Conservation (phyloP, 192 early-diverging fungal genomes). For the Rhizophagus sp. region DNA sequence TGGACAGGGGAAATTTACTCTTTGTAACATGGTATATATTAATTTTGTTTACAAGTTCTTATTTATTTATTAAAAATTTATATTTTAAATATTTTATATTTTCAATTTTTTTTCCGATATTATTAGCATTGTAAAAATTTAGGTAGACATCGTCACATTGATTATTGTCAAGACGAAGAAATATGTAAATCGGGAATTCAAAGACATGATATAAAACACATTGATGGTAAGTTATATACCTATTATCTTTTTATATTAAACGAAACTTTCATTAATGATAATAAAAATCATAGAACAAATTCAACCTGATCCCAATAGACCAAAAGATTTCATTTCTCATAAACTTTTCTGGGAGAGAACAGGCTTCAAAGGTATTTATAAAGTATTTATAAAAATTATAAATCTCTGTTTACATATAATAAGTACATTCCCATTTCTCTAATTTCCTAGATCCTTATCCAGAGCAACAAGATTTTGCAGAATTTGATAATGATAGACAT, state of each 20-base stretch:
- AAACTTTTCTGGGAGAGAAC: conserved; percentile 27
- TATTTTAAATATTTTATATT: too few species aligned
- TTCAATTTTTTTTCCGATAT: too few species aligned
- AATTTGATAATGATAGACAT: too few species aligned
- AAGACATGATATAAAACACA: conserved; percentile 9
- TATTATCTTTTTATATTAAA: too few species aligned
- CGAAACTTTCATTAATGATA: neutral
- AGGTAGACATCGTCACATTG: conserved; percentile 28
- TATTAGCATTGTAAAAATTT: conserved; percentile 12
- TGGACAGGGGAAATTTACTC: conserved; percentile 15
- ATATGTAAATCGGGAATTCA: neutral
- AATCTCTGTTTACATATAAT: too few species aligned
- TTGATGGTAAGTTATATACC: neutral
- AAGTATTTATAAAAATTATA: too few species aligned
- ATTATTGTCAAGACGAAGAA: conserved; percentile 26
- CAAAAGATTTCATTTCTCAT: conserved; percentile 33
- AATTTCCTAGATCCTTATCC: too few species aligned
- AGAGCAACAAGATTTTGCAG: too few species aligned
- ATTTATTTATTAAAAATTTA: neutral
- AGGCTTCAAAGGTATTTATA: conserved; percentile 12
- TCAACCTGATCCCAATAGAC: neutral
- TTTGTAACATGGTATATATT: conserved; percentile 18
- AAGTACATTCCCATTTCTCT: too few species aligned
- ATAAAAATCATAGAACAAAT: neutral
- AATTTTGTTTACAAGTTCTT: neutral